Conservation (phyloP, 2,329 filamentous ascomycete genomes). For the Pseudocercospora pini-densiflorae region DNA sequence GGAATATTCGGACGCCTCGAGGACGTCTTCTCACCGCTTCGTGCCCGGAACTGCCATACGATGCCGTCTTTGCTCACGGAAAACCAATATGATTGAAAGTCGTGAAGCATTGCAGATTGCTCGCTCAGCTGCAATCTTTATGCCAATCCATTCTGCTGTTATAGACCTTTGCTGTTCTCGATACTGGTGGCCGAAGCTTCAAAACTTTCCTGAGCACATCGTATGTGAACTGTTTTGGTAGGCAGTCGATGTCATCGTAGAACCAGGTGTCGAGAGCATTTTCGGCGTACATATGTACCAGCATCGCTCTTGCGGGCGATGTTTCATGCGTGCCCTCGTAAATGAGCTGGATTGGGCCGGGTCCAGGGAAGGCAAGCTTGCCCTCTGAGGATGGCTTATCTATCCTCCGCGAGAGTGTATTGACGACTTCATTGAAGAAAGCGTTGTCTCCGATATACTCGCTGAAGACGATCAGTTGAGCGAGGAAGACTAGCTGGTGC, state of each 20-base stretch:
- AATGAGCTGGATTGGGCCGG: neutral
- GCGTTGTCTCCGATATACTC: conserved; percentile 12
- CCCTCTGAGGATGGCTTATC: neutral
- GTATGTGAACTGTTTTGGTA: neutral
- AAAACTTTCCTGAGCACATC: neutral
- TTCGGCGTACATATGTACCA: neutral
- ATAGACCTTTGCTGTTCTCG: too few relatives aligned
- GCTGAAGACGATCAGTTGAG: conserved; percentile 1
- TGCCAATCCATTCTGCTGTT: too few relatives aligned
- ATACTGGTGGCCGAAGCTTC: too few relatives aligned
- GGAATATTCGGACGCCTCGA: too few relatives aligned
- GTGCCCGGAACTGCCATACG: too few relatives aligned
- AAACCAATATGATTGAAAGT: too few relatives aligned
- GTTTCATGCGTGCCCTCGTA: neutral
- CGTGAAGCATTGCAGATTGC: too few relatives aligned
- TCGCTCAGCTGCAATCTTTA: too few relatives aligned
- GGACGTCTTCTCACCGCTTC: too few relatives aligned
- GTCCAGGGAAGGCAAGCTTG: neutral
- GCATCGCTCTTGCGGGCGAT: neutral
- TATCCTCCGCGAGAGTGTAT: neutral
- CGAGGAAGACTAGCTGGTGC: neutral
- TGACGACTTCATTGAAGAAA: conserved; percentile 13
- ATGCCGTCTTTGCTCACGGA: too few relatives aligned
- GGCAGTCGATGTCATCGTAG: neutral
- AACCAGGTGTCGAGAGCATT: neutral